Evolutionary conservation across 208 protist genomes (phyloP).

Genomic region (Kentomonas sorsogonicus): DNA sequence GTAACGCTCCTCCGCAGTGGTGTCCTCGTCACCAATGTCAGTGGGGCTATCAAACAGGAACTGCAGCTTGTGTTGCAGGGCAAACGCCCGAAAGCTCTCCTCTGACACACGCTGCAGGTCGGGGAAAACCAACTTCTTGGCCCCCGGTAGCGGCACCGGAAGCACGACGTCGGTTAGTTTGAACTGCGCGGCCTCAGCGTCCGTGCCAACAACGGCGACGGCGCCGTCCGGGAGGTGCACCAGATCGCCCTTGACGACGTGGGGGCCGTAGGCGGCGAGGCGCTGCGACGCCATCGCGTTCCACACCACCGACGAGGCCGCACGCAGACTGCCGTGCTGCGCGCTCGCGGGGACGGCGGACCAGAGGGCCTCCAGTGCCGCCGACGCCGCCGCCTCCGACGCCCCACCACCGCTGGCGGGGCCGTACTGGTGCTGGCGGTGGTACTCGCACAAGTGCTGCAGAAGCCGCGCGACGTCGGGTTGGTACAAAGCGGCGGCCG

Average conservation of each 20-base stretch:
- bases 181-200: slow-evolving; percentile 26
- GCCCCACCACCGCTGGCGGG: not conserved
- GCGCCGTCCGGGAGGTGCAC: slow-evolving; percentile 19
- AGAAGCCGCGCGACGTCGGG: too few relatives aligned
- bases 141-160: slow-evolving; percentile 47
- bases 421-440: too few relatives aligned
- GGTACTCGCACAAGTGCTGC: too few relatives aligned
- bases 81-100: slow-evolving; percentile 16
- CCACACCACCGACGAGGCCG: slow-evolving; percentile 73
- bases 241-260: slow-evolving; percentile 61
- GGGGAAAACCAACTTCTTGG: slow-evolving; percentile 22
- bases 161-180: slow-evolving; percentile 70
- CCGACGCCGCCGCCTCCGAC: not conserved
- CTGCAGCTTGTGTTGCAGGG: slow-evolving; percentile 23
- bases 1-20: slow-evolving; percentile 18
- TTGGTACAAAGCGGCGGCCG: slow-evolving; percentile 29
- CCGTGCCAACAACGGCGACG: not conserved
- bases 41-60: slow-evolving; percentile 28
- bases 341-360: slow-evolving; percentile 12
- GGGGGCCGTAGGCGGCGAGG: slow-evolving; percentile 26
- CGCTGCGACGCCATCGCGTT: slow-evolving; percentile 82
- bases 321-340: slow-evolving; percentile 16
- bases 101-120: slow-evolving; percentile 20
- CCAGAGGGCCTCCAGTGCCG: slow-evolving; percentile 34
- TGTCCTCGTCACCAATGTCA: not conserved